These are phyloP conservation scores for Aspergillus conjunctus DNA, from an alignment of 495 filamentous ascomycete genomes.

Conservation along the genomic window DNA sequence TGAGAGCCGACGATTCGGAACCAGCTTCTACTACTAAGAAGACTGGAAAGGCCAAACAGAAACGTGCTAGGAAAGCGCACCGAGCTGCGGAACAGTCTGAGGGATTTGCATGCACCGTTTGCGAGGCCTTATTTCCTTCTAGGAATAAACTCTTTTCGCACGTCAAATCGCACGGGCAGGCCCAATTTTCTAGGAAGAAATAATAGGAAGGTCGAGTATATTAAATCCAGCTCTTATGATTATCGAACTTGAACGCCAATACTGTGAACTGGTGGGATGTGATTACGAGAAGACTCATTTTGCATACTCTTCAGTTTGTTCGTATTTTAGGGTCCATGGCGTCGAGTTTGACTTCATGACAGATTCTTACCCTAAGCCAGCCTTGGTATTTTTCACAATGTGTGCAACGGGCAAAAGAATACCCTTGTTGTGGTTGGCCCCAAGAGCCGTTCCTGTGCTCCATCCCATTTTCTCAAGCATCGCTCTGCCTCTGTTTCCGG, in stretches of 20 bases:
- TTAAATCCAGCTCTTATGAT: too few relatives aligned
- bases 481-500: conserved; percentile 78
- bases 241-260: too few relatives aligned
- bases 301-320: too few relatives aligned
- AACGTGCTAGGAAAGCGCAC: conserved; percentile 76
- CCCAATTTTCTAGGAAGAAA: conserved; percentile 27
- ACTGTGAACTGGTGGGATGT: too few relatives aligned
- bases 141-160: conserved; percentile 75
- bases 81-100: conserved; percentile 41
- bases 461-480: conserved; percentile 99
- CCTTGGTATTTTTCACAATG: conserved; percentile 81
- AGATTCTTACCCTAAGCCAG: conserved; percentile 71
- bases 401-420: conserved; percentile 85
- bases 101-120: conserved; percentile 60
- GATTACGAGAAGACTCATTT: too few relatives aligned
- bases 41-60: conserved; percentile 85
- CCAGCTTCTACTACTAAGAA: conserved; percentile 44
- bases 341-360: not conserved
- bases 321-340: too few relatives aligned
- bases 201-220: not conserved
- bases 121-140: conserved; percentile 62
- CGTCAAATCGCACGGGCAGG: conserved; percentile 66
- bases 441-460: conserved; percentile 85
- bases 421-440: conserved; percentile 80
- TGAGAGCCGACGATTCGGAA: conserved; percentile 24